phyloP scores from a whole-genome alignment of 169 alveolate genomes.

The Plasmodium sp. region DNA sequence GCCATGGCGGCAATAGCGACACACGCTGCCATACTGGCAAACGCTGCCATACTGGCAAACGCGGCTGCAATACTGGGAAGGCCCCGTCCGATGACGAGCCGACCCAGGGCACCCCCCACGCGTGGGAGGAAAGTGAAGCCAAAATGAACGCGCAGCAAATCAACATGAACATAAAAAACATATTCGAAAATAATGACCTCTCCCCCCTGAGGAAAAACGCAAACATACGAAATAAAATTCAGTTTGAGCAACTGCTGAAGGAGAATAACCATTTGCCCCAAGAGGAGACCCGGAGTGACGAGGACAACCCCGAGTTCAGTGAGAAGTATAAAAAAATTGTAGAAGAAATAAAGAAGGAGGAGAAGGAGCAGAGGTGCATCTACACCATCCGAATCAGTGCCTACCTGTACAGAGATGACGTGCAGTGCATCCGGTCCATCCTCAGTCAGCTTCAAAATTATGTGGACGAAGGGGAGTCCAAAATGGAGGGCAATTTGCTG shows the following conservation, averaged over 20 bases:
- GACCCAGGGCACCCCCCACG: not conserved
- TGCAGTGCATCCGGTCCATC: conserved; percentile 77
- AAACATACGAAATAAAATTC: conserved; percentile 57
- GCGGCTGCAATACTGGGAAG: not conserved
- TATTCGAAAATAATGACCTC: conserved; percentile 52
- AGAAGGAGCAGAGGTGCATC: conserved; percentile 43
- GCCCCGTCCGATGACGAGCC: not conserved
- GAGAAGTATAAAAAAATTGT: conserved; percentile 48
- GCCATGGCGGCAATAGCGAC: too few relatives aligned
- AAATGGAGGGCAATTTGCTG: conserved; percentile 64
- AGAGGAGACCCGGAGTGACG: not conserved
- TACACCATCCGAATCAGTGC: conserved; percentile 75
- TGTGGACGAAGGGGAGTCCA: conserved; percentile 12
- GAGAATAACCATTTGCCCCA: not conserved
- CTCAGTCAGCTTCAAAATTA: conserved; percentile 59
- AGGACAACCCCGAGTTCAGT: conserved; percentile 32
- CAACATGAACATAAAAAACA: conserved; percentile 29
- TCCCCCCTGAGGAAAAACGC: conserved; percentile 59
- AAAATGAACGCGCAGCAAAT: conserved; percentile 24
- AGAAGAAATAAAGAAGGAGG: conserved; percentile 46
- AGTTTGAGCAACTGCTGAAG: conserved; percentile 27
- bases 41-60: too few relatives aligned
- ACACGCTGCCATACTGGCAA: too few relatives aligned
- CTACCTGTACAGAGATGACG: conserved; percentile 80
- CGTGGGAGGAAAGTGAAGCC: not conserved